Percentiles rank a stretch among this genome's conserved stretches.
phyloP scores from a whole-genome alignment of 1,139 yeast genomes.

The Tardiomyces blankii region DNA sequence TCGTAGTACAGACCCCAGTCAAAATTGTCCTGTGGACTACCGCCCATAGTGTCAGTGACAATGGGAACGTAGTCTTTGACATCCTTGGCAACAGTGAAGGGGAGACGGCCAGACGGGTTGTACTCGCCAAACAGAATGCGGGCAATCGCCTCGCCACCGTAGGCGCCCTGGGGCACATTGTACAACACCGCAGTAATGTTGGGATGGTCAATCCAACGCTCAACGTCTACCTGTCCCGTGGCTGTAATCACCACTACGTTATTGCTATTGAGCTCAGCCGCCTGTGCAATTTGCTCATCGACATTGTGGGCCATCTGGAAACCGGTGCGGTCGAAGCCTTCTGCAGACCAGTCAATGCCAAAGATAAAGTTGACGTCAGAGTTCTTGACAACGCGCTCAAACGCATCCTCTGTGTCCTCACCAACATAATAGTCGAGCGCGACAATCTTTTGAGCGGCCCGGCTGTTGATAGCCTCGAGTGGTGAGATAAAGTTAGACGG shows the following conservation, averaged over 20 bases:
- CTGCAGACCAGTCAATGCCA: constrained; percentile 20
- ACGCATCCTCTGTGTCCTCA: constrained; percentile 8
- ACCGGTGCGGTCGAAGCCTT: constrained; percentile 44
- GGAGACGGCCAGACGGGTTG: constrained; percentile 52
- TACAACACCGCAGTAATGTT: constrained; percentile 47
- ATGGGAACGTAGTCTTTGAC: constrained; percentile 44
- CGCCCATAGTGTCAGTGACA: constrained; percentile 14
- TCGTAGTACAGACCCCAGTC: constrained; percentile 33
- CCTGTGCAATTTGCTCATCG: constrained; percentile 38
- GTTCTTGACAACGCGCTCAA: background rate
- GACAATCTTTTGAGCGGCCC: constrained; percentile 9
- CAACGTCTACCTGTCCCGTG: constrained; percentile 51
- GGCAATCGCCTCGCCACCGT: constrained; percentile 36
- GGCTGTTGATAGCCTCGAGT: constrained; percentile 20
- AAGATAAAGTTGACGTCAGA: constrained; percentile 37
- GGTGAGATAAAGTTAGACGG: constrained; percentile 47
- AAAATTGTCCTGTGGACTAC: constrained; percentile 12
- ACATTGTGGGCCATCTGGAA: constrained; percentile 51
- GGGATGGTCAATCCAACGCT: constrained; percentile 46
- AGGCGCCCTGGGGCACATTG: constrained; percentile 51
- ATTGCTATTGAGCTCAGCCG: constrained; percentile 40
- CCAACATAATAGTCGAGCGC: constrained; percentile 14
- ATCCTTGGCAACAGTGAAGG: constrained; percentile 51
- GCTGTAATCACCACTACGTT: constrained; percentile 49
- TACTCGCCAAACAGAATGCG: constrained; percentile 46